Base-by-base conservation (phyloP, 345 rosid genomes). In the Passiflora organensis region DNA sequence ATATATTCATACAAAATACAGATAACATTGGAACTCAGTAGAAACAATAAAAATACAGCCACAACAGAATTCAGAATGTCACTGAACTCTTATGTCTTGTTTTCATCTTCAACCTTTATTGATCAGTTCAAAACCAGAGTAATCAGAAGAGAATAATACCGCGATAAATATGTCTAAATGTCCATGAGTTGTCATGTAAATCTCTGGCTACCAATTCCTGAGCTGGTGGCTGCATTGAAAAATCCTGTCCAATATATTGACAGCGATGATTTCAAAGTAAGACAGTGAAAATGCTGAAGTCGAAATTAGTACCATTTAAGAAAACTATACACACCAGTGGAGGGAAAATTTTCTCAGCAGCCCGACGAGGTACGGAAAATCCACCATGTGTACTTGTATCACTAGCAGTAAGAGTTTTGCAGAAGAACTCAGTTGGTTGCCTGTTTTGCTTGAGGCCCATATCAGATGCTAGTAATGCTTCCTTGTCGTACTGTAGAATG, bases 311-410 rank as follows among this genome's bases (percentile, higher is more conserved):
- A 2, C 13, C 23, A 13, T 23, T 13, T 2, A 14, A 20, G 53
- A 52, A 48, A 18, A 38, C 1, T 25, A 21, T 44, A 79, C 86
- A 19, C 65, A 91, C 98, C 44, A 91, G 89, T 63, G 87, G 74
- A 25, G 98, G 98, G 69, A 91, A 91, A 42, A 88, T 88, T 73
- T 88, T 91, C 82, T 91, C 98, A 36, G 98, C 98, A 47, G 98
- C 87, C 65, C 98, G 81, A 10, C 98, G 95, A 24, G 98, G 96
- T 25, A 91, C 98, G 37, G 95, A 91, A 69, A 91, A 91, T 37
- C 98, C 98, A 57, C 98, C 96, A 24, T 88, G 98, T 23, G 96
- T 88, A 65, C 98, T 91, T 18, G 96, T 91, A 63, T 91, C 96
- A 56, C 98, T 91, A 12, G 96, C 98, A 13, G 98, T 91, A 43